Evolutionary conservation across 495 filamentous ascomycete species (phyloP), one percentile per base, ranked within the genome.

Genomic region (Penicillium soppii): DNA sequence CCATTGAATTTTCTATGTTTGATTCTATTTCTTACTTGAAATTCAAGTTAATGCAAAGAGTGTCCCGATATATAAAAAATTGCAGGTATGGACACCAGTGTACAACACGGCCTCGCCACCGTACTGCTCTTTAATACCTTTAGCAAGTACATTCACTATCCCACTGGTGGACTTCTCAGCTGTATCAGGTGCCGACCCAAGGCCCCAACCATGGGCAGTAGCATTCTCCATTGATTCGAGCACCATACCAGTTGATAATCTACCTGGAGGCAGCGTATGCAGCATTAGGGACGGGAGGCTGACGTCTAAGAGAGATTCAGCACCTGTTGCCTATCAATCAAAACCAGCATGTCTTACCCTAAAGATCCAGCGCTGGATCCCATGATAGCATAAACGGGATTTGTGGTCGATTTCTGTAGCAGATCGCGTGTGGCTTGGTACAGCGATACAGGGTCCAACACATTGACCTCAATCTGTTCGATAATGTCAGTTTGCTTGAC

Each of bases 221-320:
- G 43, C 23, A 53, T 78, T 75, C 6, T 73, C 77, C 57, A 79
- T 61, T 57, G 7, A 78, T 73, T n/a, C 59, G 59, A 17, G 61
- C 52, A 7, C 63, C 65, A 32, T 73, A 55, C 65, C 66, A 80
- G 43, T 72, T 53, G 8, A 63, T 38, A 13, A 64, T 61, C 0
- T 54, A 57, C 51, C 78, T 78, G 12, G 64, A 53, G 1, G 67
- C 53, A 1, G 61, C 71, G 49, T 80, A 78, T 0, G 59, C 58
- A 1, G 68, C 67, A 35, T 59, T 67, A 9, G 62, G 59, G 2
- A 74, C 39, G 2, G 62, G 47, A 21, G 35, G 58, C 17, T 45
- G 35, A 15, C 35, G 43, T 50, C 29, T 53, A 40, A n/a, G n/a
- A n/a, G n/a, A n/a, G n/a, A n/a, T n/a, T n/a, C n/a, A n/a, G n/a